Base-by-base conservation (phyloP, 495 filamentous ascomycete genomes). In the Neurospora discreta region DNA sequence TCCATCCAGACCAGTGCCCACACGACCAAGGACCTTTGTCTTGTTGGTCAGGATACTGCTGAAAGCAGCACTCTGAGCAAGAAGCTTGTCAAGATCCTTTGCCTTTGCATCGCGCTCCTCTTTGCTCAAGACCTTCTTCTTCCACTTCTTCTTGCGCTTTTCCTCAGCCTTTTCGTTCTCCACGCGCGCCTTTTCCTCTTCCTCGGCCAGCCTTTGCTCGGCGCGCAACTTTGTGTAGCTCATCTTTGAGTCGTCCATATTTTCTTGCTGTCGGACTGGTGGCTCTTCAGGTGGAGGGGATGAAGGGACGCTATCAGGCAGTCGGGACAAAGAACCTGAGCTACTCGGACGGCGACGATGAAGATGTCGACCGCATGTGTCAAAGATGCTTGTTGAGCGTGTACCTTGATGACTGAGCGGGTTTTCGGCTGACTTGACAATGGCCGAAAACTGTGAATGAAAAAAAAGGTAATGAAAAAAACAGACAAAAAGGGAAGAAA, bases 21-120 rank as follows among this genome's bases (percentile, higher is more conserved):
- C 85, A 30, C 85, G 82, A 15, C 86, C 86, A 1, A 88, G 81
- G 0, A 81, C 85, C 58, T 85, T 80, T 0, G 86, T 88, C 76
- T 87, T 88, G 73, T 84, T 81, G 1, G 85, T 87, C 6, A 88
- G 75, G 18, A 87, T 86, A 58, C 85, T 82, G 68, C 84, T 85
- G 68, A 87, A 88, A 0, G 82, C 79, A 5, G 78, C 80, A 68
- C 82, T 84, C 71, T 84, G 80, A 5, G 77, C 79, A 38, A 88
- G 78, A 26, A 88, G 78, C 68, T 82, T 78, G 46, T 88, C 83
- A 2, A 88, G 76, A 71, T 86, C 81, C 74, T 81, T 83, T 3
- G 85, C 85, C 73, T 87, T 86, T 0, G 77, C 77, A 79, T 85
- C 79, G 42, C 86, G 81, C 71, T 89, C 87, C 42, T 80, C 81